Evolutionary conservation across 2,329 filamentous ascomycete species (phyloP).

Genomic region (Bipolaris oryzae): DNA sequence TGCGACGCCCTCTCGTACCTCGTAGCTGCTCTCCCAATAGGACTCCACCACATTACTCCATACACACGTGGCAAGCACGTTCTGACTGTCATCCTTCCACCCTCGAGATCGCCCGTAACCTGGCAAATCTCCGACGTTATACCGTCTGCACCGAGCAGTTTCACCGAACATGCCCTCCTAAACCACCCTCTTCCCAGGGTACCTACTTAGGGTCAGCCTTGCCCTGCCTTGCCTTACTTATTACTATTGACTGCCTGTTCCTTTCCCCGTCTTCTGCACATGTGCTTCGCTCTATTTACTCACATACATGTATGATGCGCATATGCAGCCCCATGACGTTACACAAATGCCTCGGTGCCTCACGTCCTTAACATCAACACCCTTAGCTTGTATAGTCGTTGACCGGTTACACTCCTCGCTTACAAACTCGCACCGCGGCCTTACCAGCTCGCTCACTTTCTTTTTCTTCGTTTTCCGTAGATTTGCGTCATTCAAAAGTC

Average conservation of each 20-base stretch:
- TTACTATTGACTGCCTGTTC: too few species aligned
- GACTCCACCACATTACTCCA: neutral
- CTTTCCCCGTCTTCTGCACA: neutral
- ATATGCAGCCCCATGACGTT: neutral
- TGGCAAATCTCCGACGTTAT: constrained; percentile 12
- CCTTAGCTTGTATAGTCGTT: neutral
- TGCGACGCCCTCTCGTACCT: neutral
- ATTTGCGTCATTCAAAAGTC: neutral
- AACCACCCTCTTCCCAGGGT: neutral
- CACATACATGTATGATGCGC: neutral
- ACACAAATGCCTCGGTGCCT: neutral
- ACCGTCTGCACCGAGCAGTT: constrained; percentile 6
- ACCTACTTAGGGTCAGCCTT: neutral
- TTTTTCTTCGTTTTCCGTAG: neutral
- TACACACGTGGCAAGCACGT: constrained; percentile 8
- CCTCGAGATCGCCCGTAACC: neutral
- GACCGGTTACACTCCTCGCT: neutral
- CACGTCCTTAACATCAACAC: neutral
- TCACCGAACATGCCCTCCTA: neutral
- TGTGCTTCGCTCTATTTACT: neutral
- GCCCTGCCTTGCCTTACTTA: neutral
- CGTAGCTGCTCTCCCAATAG: neutral
- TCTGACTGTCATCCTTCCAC: neutral
- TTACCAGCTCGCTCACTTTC: neutral
- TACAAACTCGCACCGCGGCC: neutral